These are phyloP conservation scores for Blastobotrys buckinghamii DNA, from an alignment of 1,139 yeast species.

Conservation along the genomic window DNA sequence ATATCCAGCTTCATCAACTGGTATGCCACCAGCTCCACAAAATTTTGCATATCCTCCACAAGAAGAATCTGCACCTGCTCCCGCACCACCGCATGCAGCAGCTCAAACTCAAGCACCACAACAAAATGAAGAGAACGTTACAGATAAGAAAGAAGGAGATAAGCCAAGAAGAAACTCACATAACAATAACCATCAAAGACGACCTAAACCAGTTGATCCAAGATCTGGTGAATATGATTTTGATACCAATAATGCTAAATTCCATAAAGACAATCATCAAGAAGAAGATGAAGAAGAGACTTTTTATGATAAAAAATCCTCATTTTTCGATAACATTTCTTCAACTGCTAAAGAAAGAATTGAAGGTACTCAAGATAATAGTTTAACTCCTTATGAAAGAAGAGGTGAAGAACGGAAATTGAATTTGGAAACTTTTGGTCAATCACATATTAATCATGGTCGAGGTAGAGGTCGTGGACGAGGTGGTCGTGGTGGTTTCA, in stretches of 20 bases:
- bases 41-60: constrained; percentile 19
- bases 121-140: neutral
- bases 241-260: constrained; percentile 57
- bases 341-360: constrained; percentile 40
- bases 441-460: constrained; percentile 35
- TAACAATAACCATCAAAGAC: neutral
- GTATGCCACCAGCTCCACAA: constrained; percentile 24
- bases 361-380: constrained; percentile 33
- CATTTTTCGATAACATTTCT: constrained; percentile 78
- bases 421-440: constrained; percentile 67
- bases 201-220: constrained; percentile 35
- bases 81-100: constrained; percentile 22
- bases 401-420: constrained; percentile 59
- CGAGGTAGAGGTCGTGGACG: constrained; percentile 35
- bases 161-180: constrained; percentile 21
- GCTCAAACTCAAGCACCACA: constrained; percentile 32
- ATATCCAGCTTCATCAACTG: constrained; percentile 9
- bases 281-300: constrained; percentile 25
- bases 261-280: constrained; percentile 24
- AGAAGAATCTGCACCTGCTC: constrained; percentile 17
- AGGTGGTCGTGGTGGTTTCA: constrained; percentile 29
- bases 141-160: constrained; percentile 37
- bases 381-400: constrained; percentile 37
- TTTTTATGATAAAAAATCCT: constrained; percentile 61
- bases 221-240: constrained; percentile 53